Evolutionary conservation across 305 asterid genomes (phyloP).

Genomic region (Fraxinus greggii): DNA sequence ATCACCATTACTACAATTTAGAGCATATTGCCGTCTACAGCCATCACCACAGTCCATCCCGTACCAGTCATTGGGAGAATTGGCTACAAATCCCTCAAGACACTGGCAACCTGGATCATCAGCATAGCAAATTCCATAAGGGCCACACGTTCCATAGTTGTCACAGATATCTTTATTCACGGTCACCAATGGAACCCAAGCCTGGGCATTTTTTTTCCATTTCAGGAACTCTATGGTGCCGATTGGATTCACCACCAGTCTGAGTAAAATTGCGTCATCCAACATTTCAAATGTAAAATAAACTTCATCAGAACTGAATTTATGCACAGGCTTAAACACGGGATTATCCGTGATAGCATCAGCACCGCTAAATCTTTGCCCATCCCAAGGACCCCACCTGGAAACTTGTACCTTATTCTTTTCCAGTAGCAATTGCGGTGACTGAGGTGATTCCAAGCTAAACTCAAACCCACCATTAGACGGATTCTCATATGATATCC

Average conservation of each 20-base stretch:
- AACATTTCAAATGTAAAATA: conserved; percentile 32
- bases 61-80: conserved; percentile 33
- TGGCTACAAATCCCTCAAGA: conserved; percentile 39
- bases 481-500: conserved; percentile 44
- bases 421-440: conserved; percentile 40
- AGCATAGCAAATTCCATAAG: conserved; percentile 36
- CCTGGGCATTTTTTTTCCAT: conserved; percentile 26
- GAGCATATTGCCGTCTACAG: conserved; percentile 31
- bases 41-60: conserved; percentile 26
- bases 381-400: conserved; percentile 63
- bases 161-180: conserved; percentile 40
- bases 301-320: conserved; percentile 18
- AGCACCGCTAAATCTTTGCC: conserved; percentile 40
- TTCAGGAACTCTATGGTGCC: conserved; percentile 38
- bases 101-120: conserved; percentile 40
- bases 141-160: conserved; percentile 38
- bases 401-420: conserved; percentile 11
- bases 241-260: conserved; percentile 28
- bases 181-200: conserved; percentile 35
- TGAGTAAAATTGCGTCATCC: conserved; percentile 22
- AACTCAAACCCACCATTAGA: conserved; percentile 40
- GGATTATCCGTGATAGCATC: conserved; percentile 22
- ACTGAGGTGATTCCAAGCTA: conserved; percentile 26
- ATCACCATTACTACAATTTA: conserved; percentile 39
- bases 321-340: conserved; percentile 22